Percentiles rank a stretch among this genome's conserved stretches.
Conservation (phyloP, 768 basidiomycete genomes). For the Lactarius evosmus region DNA sequence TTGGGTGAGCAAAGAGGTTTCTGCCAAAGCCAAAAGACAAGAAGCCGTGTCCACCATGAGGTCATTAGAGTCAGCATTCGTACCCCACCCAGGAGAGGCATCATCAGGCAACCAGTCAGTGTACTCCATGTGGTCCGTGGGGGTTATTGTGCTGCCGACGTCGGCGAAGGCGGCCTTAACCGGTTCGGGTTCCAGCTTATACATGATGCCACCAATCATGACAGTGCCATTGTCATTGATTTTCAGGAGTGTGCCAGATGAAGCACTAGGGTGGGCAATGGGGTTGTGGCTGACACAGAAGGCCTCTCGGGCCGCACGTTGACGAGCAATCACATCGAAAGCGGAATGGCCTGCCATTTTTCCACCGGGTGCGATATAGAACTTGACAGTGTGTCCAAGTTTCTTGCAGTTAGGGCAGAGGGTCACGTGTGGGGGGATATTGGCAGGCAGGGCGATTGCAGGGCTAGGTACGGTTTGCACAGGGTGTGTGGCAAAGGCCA, state of each 20-base stretch:
- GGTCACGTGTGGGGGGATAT: too few relatives aligned
- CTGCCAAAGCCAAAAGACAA: neutral
- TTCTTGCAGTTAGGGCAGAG: slow-evolving; percentile 11
- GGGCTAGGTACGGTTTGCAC: too few relatives aligned
- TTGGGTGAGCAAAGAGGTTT: neutral
- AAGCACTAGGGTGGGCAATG: too few relatives aligned
- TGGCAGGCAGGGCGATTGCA: too few relatives aligned
- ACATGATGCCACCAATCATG: neutral
- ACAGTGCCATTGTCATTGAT: neutral
- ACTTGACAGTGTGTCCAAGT: neutral
- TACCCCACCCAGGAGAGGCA: neutral
- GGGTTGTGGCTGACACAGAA: neutral
- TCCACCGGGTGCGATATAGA: slow-evolving; percentile 4
- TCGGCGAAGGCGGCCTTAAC: too few relatives aligned
- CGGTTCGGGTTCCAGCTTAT: too few relatives aligned
- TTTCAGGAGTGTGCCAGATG: neutral
- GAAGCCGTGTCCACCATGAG: neutral
- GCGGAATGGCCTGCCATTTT: neutral
- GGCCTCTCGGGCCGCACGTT: neutral
- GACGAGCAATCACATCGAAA: too few relatives aligned
- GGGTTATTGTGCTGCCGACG: too few relatives aligned
- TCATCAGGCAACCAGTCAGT: neutral
- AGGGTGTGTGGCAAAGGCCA: too few relatives aligned
- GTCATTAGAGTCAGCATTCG: neutral
- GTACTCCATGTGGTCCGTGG: too few relatives aligned